phyloP scores from a whole-genome alignment of 2,329 filamentous ascomycete genomes.

The Sporothrix schenckii region DNA sequence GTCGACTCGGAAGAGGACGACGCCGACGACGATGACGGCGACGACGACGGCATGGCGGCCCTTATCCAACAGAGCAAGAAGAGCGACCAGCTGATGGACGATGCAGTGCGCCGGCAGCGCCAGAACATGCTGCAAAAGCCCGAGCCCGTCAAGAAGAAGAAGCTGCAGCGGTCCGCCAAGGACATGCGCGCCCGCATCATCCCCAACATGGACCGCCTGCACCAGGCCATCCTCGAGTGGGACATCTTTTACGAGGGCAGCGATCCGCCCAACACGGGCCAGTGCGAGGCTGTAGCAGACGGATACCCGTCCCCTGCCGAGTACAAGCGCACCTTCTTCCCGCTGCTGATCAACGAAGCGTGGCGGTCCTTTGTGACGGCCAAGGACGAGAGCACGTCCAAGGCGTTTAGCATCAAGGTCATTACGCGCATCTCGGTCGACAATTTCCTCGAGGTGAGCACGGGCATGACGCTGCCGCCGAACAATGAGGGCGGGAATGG shows the following conservation, averaged over 20 bases:
- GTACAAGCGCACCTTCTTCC: slow-evolving; percentile 89
- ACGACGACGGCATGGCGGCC: slow-evolving; percentile 60
- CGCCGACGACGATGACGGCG: slow-evolving; percentile 65
- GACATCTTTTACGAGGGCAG: slow-evolving; percentile 90
- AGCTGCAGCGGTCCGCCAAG: slow-evolving; percentile 78
- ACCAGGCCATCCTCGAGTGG: slow-evolving; percentile 87
- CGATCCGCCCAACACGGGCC: slow-evolving; percentile 75
- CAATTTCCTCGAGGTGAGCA: slow-evolving; percentile 88
- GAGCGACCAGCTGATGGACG: slow-evolving; percentile 54
- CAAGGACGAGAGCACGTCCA: slow-evolving; percentile 81
- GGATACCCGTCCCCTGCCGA: slow-evolving; percentile 74
- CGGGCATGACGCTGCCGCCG: slow-evolving; percentile 72
- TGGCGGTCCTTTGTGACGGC: slow-evolving; percentile 93
- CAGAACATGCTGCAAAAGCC: slow-evolving; percentile 55
- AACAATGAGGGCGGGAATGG: slow-evolving; percentile 39
- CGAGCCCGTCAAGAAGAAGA: slow-evolving; percentile 80
- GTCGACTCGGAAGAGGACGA: slow-evolving; percentile 76
- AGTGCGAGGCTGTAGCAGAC: slow-evolving; percentile 75
- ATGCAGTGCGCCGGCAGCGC: slow-evolving; percentile 52
- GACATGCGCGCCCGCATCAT: slow-evolving; percentile 93
- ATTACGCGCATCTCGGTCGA: slow-evolving; percentile 88
- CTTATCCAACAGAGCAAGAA: slow-evolving; percentile 54
- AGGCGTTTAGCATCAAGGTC: slow-evolving; percentile 84
- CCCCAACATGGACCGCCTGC: slow-evolving; percentile 82
- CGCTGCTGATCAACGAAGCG: slow-evolving; percentile 86